Conservation (phyloP, 2,329 filamentous ascomycete species). For the Cladosporium cucumerinum region DNA sequence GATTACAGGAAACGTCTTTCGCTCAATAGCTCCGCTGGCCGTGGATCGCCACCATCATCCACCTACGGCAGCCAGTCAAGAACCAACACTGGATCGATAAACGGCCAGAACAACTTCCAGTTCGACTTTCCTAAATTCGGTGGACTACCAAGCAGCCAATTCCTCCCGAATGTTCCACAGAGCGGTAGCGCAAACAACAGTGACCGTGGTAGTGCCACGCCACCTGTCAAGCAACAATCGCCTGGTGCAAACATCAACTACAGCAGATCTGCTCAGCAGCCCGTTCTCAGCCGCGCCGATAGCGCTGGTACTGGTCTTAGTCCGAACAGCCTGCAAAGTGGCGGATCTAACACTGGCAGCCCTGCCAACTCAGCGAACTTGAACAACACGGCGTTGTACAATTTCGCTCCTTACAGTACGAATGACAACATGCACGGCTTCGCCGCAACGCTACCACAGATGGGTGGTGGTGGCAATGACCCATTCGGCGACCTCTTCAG, state of each 20-base stretch:
- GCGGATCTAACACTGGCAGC: constrained; percentile 26
- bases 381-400: constrained; percentile 14
- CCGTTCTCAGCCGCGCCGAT: constrained; percentile 22
- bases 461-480: constrained; percentile 29
- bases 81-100: constrained; percentile 42
- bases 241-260: constrained; percentile 15
- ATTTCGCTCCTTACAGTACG: constrained; percentile 32
- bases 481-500: constrained; percentile 59
- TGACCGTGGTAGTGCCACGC: constrained; percentile 25
- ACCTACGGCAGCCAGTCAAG: constrained; percentile 6
- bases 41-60: constrained; percentile 51
- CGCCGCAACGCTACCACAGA: constrained; percentile 35
- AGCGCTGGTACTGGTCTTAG: constrained; percentile 38
- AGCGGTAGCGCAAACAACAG: constrained; percentile 35
- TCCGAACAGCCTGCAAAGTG: constrained; percentile 27
- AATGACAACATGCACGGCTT: constrained; percentile 36
- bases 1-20: constrained; percentile 88
- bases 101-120: constrained; percentile 61
- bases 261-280: constrained; percentile 26
- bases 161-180: constrained; percentile 38
- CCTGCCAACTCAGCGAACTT: constrained; percentile 15
- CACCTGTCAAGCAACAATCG: constrained; percentile 26
- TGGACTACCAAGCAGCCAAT: constrained; percentile 57
- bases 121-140: constrained; percentile 98
- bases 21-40: constrained; percentile 50